Evolutionary conservation across 2,329 filamentous ascomycete genomes (phyloP), one percentile per base, ranked within the genome.

Genomic region (Nigrospora sphaerica): DNA sequence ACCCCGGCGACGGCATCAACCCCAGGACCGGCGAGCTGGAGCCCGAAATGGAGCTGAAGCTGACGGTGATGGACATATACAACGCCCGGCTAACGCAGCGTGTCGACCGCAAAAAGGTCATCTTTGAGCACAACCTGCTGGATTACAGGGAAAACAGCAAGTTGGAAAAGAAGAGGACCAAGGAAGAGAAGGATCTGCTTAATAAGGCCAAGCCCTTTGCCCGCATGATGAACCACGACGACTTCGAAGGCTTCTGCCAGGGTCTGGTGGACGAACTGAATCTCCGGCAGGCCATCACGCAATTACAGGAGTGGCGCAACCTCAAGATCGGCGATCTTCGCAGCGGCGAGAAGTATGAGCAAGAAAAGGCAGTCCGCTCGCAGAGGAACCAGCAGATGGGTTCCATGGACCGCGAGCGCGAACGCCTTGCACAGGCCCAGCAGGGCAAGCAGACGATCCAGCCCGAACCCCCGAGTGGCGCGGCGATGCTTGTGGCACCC

Each of bases 51-150:
- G 91, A 96, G 53, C 78, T 98, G 39, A 98, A 98, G 74, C 82
- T 97, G 70, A 95, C 90, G 0, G 90, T 98, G 17, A 96, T 98
- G 83, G 90, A 95, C 54, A 95, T 98, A 43, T 98, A 98, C 73
- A 98, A 98, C 61, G 85, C 86, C 48, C 83, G 91, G 5, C 71
- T 98, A 16, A 95, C 91, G 3, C 86, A 91, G 47, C 83, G 93
- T 54, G 92, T 92, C 7, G 92, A 97, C 59, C 80, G 93, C 39
- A 98, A 98, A 68, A 95, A 93, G 70, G 86, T 97, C 43, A 86
- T 98, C 6, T 97, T 98, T 58, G 91, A 97, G 62, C 93, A 98
- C 66, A 87, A 87, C 49, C 74, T 98, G 28, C 74, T 98, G 4
- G 92, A 98, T 46, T 98, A 98, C 60, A 78, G 90, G 51, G 95